Percentiles rank a stretch among this genome's conserved stretches.
phyloP scores from a whole-genome alignment of 2,329 filamentous ascomycete genomes.

The Botryotinia calthae region DNA sequence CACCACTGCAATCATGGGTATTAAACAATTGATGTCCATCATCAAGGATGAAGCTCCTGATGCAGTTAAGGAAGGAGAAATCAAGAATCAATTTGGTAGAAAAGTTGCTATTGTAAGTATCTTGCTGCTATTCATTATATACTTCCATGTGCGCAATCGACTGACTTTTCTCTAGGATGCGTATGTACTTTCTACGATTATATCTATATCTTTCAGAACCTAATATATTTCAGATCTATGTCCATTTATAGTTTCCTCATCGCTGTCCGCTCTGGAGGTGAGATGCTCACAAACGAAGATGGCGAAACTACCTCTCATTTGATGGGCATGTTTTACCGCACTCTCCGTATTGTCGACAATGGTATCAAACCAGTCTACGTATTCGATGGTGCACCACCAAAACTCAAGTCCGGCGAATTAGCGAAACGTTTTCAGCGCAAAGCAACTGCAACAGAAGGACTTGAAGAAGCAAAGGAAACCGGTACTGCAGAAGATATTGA shows the following conservation, averaged over 20 bases:
- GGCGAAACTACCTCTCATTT: conserved; percentile 97
- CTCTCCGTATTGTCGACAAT: conserved; percentile 95
- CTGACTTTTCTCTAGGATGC: conserved; percentile 50
- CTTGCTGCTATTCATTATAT: neutral
- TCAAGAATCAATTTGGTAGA: conserved; percentile 97
- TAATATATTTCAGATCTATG: conserved; percentile 69
- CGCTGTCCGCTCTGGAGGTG: conserved; percentile 92
- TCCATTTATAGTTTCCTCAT: conserved; percentile 99
- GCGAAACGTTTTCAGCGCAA: conserved; percentile 96
- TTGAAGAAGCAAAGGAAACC: conserved; percentile 95
- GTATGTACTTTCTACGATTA: conserved; percentile 40
- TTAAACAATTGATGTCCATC: conserved; percentile 73
- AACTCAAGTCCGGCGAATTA: conserved; percentile 94
- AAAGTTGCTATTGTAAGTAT: conserved; percentile 90
- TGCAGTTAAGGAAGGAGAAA: conserved; percentile 92
- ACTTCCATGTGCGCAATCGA: conserved; percentile 8
- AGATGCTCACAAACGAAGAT: conserved; percentile 91
- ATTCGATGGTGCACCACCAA: conserved; percentile 94
- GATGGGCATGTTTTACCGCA: conserved; percentile 99
- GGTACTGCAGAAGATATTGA: conserved; percentile 97
- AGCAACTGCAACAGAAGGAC: conserved; percentile 81
- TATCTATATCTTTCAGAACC: conserved; percentile 6
- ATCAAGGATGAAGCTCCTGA: conserved; percentile 93
- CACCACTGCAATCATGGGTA: conserved; percentile 51
- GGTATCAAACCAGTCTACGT: conserved; percentile 98